Base-by-base conservation (phyloP, 805 yeast genomes). In the Candida coleopterorum region DNA sequence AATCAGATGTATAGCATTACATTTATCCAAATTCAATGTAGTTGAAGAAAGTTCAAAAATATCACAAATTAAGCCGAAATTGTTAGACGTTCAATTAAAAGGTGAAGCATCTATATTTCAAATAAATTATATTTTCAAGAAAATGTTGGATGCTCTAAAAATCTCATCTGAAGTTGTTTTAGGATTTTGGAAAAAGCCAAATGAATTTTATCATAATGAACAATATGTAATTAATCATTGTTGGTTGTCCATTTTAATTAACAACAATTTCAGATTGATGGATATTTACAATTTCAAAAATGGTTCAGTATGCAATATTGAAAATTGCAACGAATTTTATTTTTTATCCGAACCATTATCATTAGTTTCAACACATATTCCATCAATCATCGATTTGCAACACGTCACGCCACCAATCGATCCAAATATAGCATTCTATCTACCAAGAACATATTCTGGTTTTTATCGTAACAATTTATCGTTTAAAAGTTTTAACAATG, bases 361-460 rank as follows among this genome's bases (percentile, higher is more conserved):
- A 39, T 53, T 87, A 28, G 75, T 93, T 11, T 82, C 81, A 44
- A 84, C 97, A 0, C 98, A 93, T 57, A 78, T 87, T 32, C 97
- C 98, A 10, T 70, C 78, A 12, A 78, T 78, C 40, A 77, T 77
- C 29, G 81, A 77, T 41, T 81, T 85, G 45, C 98, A 93, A 58
- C 96, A 85, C 60, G 75, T 90, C 15, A 71, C 76, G 21, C 97
- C 97, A 4, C 85, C 94, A 3, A 64, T 90, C 42, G 89, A 85
- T 43, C 82, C 84, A 24, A 71, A 77, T 45, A 76, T 82, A 16
- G 89, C 93, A 11, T 70, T 86, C 40, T 77, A 87, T 31, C 64
- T 90, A 33, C 98, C 98, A 0, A 74, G 94, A 21, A 76, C 82
- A n/a, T 85, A 87, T 51, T 89, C 96, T 0, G 82, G 86, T 0